Base-by-base conservation (phyloP, 2,329 filamentous ascomycete genomes). In the Neofusicoccum cordaticola region DNA sequence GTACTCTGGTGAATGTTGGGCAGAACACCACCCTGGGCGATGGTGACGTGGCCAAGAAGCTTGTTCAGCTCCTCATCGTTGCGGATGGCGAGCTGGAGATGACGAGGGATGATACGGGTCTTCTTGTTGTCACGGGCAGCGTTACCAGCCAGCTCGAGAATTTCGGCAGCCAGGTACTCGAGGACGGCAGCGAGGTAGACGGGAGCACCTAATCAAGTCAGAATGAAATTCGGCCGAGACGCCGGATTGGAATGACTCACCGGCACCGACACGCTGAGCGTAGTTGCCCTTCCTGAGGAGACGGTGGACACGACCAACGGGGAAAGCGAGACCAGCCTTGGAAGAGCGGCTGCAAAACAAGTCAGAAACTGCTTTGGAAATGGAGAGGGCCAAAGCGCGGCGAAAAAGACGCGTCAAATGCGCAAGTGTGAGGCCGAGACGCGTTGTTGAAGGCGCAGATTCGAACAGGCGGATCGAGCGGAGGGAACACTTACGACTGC, bases 11-110 rank as follows among this genome's bases (percentile, higher is more conserved):
- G 92, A 73, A 97, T 97, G 88, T 96, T 96, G 81, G 93, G 93
- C 70, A 97, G 86, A 72, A 97, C 93, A 93, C 92, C 92, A 85
- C 92, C 93, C 84, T 97, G 93, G 80, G 93, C 93, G 75, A 97
- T 97, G 79, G 93, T 97, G 82, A 97, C 93, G 80, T 96, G 92
- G 66, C 93, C 93, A 70, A 97, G 86, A 68, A 96, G 90, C 88
- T 97, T 98, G 91, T 98, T 97, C 91, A 98, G 82, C 84, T 99
- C 95, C 88, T 98, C 94, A 82, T 98, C 94, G 85, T 97, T 97
- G 78, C 95, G 90, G 85, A 99, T 99, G 83, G 95, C 95, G 74
- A 99, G 92, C 86, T 99, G 95, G 53, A 99, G 88, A 83, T 99
- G 95, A 82, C 95, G 93, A 71, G 95, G 95, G 68, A 98, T 99